A percentile compares a stretch with the other conserved stretches of the same genome.
phyloP scores from a whole-genome alignment of 176 grass and related monocot species.

The Oryza glumipatula region DNA sequence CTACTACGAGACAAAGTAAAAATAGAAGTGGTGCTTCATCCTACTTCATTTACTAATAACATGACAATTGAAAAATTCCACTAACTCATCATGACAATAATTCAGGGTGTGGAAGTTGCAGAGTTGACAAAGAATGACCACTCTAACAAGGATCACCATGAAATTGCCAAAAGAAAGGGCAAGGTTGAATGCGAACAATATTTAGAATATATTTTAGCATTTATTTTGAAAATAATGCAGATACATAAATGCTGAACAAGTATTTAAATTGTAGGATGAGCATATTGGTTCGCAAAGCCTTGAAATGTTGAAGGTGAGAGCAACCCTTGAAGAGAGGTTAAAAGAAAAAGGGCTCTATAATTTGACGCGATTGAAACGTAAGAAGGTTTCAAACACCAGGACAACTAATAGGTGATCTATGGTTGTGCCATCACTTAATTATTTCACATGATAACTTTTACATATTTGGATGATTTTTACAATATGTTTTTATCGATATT shows the following conservation, averaged over 20 bases:
- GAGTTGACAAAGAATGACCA: conserved; percentile 36
- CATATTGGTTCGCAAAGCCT: conserved; percentile 61
- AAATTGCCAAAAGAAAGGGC: conserved; percentile 44
- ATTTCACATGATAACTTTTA: not conserved
- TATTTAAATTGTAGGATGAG: conserved; percentile 52
- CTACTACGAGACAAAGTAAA: conserved; percentile 33
- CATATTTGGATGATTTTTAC: conserved; percentile 38
- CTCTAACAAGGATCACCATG: conserved; percentile 39
- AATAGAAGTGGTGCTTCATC: conserved; percentile 18
- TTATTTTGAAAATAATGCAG: conserved; percentile 18
- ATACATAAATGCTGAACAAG: conserved; percentile 32
- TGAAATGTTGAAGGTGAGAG: conserved; percentile 96
- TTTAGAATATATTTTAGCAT: conserved; percentile 6
- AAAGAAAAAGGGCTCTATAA: conserved; percentile 88
- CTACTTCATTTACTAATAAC: conserved; percentile 8
- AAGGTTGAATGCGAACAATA: conserved; percentile 50
- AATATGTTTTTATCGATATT: conserved; percentile 31
- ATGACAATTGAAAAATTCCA: not conserved
- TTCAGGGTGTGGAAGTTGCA: conserved; percentile 47
- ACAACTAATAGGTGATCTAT: conserved; percentile 52
- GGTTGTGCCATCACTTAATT: not conserved
- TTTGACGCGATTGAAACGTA: conserved; percentile 45
- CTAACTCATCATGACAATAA: conserved; percentile 25
- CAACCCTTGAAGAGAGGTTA: conserved; percentile 79
- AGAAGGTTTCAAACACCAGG: conserved; percentile 51